phyloP scores from a whole-genome alignment of 345 rosid genomes.

The Eucalyptus microcorys region DNA sequence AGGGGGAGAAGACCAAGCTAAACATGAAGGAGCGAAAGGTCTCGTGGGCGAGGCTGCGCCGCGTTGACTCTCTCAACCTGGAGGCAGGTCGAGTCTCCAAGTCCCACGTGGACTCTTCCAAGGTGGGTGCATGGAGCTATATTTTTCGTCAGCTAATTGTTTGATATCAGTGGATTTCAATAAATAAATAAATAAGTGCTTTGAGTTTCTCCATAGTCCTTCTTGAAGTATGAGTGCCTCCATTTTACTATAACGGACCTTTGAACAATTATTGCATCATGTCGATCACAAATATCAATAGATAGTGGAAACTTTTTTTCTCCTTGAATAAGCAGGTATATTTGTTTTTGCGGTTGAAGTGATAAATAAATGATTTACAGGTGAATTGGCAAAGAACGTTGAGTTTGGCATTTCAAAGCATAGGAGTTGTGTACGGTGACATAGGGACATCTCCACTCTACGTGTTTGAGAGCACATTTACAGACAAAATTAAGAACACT shows the following conservation, averaged over 20 bases:
- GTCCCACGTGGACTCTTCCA: neutral
- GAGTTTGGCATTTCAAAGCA: conserved; percentile 58
- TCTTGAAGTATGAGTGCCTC: neutral
- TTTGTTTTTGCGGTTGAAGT: neutral
- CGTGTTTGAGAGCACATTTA: conserved; percentile 48
- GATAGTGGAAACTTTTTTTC: neutral
- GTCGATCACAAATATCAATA: neutral
- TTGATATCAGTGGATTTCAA: neutral
- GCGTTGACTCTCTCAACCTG: conserved; percentile 57
- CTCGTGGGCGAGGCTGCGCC: conserved; percentile 67
- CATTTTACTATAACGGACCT: neutral
- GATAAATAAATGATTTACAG: neutral
- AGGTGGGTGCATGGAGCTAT: neutral
- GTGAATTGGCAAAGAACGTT: conserved; percentile 37
- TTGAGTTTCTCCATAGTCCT: neutral
- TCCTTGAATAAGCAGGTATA: neutral
- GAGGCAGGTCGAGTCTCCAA: conserved; percentile 52
- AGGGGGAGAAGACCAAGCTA: neutral
- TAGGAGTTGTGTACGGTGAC: conserved; percentile 72
- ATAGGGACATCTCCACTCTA: conserved; percentile 80
- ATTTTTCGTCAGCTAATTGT: neutral
- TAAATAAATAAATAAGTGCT: neutral
- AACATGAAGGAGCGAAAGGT: conserved; percentile 25
- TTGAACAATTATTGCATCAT: neutral
- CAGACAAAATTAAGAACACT: conserved; percentile 14